Base-by-base conservation (phyloP, 768 basidiomycete species). In the Dacryopinax spathularia region DNA sequence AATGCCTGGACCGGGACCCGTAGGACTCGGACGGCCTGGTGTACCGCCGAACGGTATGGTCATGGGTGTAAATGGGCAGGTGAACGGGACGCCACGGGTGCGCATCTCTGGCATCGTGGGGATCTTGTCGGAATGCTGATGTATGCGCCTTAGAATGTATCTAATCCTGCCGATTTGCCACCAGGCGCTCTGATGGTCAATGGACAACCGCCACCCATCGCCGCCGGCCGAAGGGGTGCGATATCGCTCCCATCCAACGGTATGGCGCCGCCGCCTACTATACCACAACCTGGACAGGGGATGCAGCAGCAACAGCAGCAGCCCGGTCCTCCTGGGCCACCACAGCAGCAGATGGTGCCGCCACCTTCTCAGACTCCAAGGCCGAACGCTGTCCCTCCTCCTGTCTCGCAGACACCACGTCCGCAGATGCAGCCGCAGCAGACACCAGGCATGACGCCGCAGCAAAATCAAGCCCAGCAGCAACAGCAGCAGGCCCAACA, bases 381-480 rank as follows among this genome's bases (percentile, higher is more conserved):
- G 48, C 25, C 48, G 29, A 20, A 20, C 48, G 48, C 25, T 10
- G 25, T 56, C 13, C 48, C 10, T 10, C 20, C 48, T 10, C 48
- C 48, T 29, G 48, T 56, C 10, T 56, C 48, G 3, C 48, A 56
- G 31, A 56, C 48, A 3, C 48, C 48, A 2, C 48, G 48, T 20
- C 25, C 48, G 48, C 48, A 56, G 48, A 56, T 56, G 48, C 48
- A 56, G 29, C 22, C 48, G 9, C 48, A 29, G 29, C 48, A 56
- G 29, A 56, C 48, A 3, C 48, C 48, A 7, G 3, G 48, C 13
- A 10, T 25, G 25, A 56, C 48, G 5, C 48, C 48, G 10, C 48
- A 56, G 20, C 48, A 56, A 56, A 56, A 33, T 35, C 62, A 81
- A 60, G 84, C 84, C 2, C 85, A 85, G 64, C 83, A 81, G 7